phyloP scores from a whole-genome alignment of 1,284 basidiomycete genomes.

The Ustilago sp. region DNA sequence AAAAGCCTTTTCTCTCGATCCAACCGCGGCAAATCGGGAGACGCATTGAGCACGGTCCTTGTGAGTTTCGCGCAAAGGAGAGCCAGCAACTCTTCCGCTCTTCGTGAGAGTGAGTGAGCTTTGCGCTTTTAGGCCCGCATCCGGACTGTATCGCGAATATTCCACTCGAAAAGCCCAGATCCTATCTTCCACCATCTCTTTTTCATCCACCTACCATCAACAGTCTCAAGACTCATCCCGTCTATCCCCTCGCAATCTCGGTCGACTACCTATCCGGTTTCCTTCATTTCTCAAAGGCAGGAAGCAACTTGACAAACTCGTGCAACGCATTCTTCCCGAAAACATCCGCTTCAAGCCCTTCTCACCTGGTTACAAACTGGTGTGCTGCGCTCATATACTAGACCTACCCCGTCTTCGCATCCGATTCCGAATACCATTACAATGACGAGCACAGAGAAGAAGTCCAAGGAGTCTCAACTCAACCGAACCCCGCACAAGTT shows the following conservation, averaged over 20 bases:
- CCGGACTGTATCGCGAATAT: conserved; percentile 25
- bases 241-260: conserved; percentile 6
- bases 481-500: conserved; percentile 43
- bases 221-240: conserved; percentile 4
- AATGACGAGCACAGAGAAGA: conserved; percentile 47
- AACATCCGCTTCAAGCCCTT: not conserved
- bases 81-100: not conserved
- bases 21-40: conserved; percentile 17
- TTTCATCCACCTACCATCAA: conserved; percentile 13
- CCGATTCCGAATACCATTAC: not conserved
- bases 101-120: not conserved
- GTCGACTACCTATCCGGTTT: not conserved
- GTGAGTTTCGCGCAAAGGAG: not conserved
- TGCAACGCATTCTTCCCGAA: not conserved
- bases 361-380: not conserved
- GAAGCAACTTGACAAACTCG: not conserved
- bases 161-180: conserved; percentile 11
- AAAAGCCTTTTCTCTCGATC: conserved; percentile 2
- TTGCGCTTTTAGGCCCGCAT: conserved; percentile 7
- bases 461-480: conserved; percentile 47
- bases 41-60: conserved; percentile 20
- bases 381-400: not conserved
- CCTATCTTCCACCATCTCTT: conserved; percentile 8
- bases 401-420: not conserved
- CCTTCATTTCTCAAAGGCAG: not conserved